Percentiles rank a stretch among this genome's conserved stretches.
Evolutionary conservation across 106 monocot species (phyloP).

Genomic region (Allium cepa): DNA sequence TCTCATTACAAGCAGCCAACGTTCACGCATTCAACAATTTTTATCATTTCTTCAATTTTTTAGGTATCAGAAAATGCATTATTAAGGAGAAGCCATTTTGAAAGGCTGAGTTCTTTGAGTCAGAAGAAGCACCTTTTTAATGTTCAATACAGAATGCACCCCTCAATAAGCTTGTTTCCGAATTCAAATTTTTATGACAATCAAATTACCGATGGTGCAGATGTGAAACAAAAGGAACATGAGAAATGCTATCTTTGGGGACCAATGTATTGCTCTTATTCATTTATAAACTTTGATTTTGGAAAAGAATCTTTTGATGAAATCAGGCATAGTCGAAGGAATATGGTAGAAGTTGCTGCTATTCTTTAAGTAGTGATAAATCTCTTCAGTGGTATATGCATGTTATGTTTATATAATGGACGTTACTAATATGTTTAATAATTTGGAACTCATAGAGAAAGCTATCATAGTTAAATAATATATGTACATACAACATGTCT

Average conservation of each 20-base stretch:
- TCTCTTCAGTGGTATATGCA: slow-evolving; percentile 32
- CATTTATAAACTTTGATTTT: slow-evolving; percentile 26
- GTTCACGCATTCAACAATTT: background rate
- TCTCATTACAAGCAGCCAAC: background rate
- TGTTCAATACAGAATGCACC: slow-evolving; percentile 78
- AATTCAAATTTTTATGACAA: slow-evolving; percentile 48
- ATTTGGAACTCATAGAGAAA: too few relatives aligned
- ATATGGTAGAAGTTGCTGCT: slow-evolving; percentile 45
- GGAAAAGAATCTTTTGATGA: slow-evolving; percentile 25
- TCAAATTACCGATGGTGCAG: slow-evolving; percentile 23
- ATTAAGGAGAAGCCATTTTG: slow-evolving; percentile 62
- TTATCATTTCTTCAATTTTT: background rate
- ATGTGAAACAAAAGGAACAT: slow-evolving; percentile 13
- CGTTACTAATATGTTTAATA: background rate
- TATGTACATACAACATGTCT: background rate
- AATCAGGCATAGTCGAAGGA: slow-evolving; percentile 33
- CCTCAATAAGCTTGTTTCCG: slow-evolving; percentile 60
- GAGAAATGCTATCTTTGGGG: slow-evolving; percentile 12
- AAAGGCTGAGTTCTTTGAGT: slow-evolving; percentile 50
- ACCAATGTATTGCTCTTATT: slow-evolving; percentile 24
- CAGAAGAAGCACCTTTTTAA: slow-evolving; percentile 51
- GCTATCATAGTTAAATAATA: background rate
- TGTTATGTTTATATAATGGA: background rate
- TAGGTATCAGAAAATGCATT: slow-evolving; percentile 34
- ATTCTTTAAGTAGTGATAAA: slow-evolving; percentile 30